Percentiles rank a stretch among this genome's conserved stretches.
These are phyloP conservation scores for Quercus cerris DNA, from an alignment of 306 rosid species.

Conservation along the genomic window DNA sequence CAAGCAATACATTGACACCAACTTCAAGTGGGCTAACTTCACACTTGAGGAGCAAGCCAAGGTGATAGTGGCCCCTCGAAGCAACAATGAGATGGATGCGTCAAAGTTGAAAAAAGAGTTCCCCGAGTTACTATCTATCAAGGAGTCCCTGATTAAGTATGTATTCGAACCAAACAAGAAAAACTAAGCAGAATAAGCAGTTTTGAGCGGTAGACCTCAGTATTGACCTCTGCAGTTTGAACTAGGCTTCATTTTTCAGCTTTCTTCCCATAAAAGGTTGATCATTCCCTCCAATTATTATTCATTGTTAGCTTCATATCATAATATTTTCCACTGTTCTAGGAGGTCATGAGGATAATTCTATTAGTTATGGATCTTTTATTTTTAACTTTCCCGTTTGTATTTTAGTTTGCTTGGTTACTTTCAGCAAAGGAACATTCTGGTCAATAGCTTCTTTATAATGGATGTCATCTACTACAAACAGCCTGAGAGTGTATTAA, in stretches of 20 bases:
- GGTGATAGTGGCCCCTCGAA: slow-evolving; percentile 78
- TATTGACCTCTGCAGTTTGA: slow-evolving; percentile 18
- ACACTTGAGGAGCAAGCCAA: slow-evolving; percentile 89
- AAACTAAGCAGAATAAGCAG: slow-evolving; percentile 28
- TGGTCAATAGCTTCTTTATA: neutral
- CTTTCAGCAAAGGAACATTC: neutral
- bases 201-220: slow-evolving; percentile 12
- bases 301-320: slow-evolving; percentile 16
- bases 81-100: slow-evolving; percentile 95
- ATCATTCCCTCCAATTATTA: slow-evolving; percentile 5
- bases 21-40: slow-evolving; percentile 72
- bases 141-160: slow-evolving; percentile 68
- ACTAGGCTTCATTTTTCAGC: slow-evolving; percentile 8
- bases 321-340: slow-evolving; percentile 8
- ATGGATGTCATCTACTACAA: neutral
- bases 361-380: neutral
- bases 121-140: slow-evolving; percentile 79
- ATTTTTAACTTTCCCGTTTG: neutral
- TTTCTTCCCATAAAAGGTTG: neutral
- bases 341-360: slow-evolving; percentile 15
- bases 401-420: slow-evolving; percentile 8
- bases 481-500: neutral
- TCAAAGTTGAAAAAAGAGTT: slow-evolving; percentile 75
- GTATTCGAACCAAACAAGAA: slow-evolving; percentile 81
- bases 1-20: slow-evolving; percentile 62